These are phyloP conservation scores for Cinchona pubescens DNA, from an alignment of 257 asterid species.

Conservation along the genomic window DNA sequence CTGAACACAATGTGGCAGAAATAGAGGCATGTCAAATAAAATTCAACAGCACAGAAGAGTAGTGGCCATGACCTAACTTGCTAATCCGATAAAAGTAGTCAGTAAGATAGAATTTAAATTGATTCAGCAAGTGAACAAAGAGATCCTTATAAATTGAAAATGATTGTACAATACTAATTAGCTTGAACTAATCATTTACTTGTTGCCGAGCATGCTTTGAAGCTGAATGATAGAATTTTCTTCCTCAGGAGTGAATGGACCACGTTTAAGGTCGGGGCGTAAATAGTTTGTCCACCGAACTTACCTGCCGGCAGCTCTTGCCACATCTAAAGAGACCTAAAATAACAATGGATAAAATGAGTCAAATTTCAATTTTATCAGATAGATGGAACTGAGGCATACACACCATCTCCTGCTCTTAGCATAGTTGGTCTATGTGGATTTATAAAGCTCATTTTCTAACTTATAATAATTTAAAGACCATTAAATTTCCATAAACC, in stretches of 20 bases:
- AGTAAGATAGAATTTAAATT: neutral
- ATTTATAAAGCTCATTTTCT: neutral
- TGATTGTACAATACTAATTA: neutral
- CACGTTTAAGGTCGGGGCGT: constrained; percentile 63
- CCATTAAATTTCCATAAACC: neutral
- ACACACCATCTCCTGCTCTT: neutral
- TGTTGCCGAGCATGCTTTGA: constrained; percentile 56
- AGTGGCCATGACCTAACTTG: neutral
- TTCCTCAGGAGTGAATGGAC: constrained; percentile 54
- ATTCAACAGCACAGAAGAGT: neutral
- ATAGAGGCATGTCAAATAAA: neutral
- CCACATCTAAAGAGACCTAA: constrained; percentile 72
- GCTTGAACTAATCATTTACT: constrained; percentile 27
- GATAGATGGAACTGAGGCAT: neutral
- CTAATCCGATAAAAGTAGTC: neutral
- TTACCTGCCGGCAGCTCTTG: constrained; percentile 85
- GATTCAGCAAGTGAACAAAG: neutral
- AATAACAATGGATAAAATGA: constrained; percentile 14
- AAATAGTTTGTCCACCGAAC: constrained; percentile 78
- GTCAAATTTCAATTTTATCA: neutral
- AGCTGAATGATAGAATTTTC: constrained; percentile 43
- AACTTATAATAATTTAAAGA: neutral
- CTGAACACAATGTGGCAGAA: neutral
- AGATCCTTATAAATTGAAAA: neutral
- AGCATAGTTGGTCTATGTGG: neutral